Evolutionary conservation across 306 rosid genomes (phyloP), one percentile per base, ranked within the genome.

Genomic region (Glycyrrhiza uralensis): DNA sequence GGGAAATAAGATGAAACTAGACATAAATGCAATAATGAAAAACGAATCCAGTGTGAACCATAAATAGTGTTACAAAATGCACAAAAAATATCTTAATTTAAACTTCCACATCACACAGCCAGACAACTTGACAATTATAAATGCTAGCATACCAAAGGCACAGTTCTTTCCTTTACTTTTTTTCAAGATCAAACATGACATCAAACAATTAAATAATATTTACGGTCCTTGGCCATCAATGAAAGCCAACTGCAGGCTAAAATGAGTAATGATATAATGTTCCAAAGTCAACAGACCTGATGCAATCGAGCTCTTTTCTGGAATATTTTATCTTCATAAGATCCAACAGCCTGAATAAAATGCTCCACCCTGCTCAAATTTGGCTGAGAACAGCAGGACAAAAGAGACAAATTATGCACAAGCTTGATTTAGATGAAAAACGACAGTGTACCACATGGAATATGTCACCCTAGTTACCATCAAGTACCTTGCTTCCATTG

Each of bases 261-360:
- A 12, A 52, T 11, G 15, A 51, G 14, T n/a, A 65, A 66, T 3
- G 49, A 71, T 7, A 41, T 15, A 59, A 52, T 4, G 35, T 58
- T 69, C 18, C 58, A 55, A 55, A 61, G 24, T 33, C 38, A 33
- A 58, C 76, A 75, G 45, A 95, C 99, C 99, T 88, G 96, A 75
- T 95, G 90, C 77, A 89, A 35, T 41, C 91, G 85, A 46, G 89
- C 92, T 80, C 99, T 88, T 85, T 92, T 95, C 80, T 88, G 96
- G 78, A 95, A 95, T 68, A 95, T 95, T 44, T 70, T 88, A 76
- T 92, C 99, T 75, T 95, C 99, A 39, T 80, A 89, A 50, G 92
- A 76, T 71, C 99, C 99, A 54, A 95, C 88, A 49, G 99, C 96
- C 83, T 91, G 97, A 83, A 95, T 95, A 77, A 91, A 95, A 68